Conservation (phyloP, 768 basidiomycete genomes). For the Trametes cubensis region DNA sequence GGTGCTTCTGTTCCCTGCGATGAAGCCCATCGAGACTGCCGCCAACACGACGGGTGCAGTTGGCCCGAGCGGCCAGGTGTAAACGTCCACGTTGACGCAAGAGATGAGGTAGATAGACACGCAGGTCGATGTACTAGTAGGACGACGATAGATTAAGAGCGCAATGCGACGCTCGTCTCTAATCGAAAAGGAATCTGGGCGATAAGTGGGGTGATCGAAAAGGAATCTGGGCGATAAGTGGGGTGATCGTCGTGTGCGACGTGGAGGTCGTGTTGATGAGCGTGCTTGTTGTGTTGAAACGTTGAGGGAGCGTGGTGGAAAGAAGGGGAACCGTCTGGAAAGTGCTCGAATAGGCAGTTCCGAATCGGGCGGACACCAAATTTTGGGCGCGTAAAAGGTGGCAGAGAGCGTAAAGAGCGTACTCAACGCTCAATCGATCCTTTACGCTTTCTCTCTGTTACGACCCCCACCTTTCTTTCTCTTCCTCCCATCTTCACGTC, state of each 20-base stretch:
- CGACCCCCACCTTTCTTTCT: constrained; percentile 17
- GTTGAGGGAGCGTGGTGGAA: constrained; percentile 21
- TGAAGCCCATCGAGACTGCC: constrained; percentile 77
- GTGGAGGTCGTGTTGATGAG: not conserved
- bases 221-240: not conserved
- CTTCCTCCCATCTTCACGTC: constrained; percentile 1
- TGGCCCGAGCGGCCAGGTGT: constrained; percentile 37
- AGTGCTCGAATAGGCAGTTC: constrained; percentile 21
- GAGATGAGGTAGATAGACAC: not conserved
- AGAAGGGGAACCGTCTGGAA: constrained; percentile 21
- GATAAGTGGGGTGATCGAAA: too few relatives aligned
- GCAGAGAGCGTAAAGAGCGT: constrained; percentile 2
- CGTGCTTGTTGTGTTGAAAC: constrained; percentile 1
- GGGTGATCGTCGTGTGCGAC: not conserved
- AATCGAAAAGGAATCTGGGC: constrained; percentile 1
- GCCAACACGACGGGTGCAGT: constrained; percentile 39
- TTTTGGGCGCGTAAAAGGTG: constrained; percentile 37
- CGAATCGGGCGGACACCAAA: constrained; percentile 29
- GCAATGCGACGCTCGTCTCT: not conserved
- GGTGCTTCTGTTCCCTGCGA: constrained; percentile 93
- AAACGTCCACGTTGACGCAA: constrained; percentile 7
- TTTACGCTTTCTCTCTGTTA: constrained; percentile 16
- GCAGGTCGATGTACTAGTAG: constrained; percentile 6
- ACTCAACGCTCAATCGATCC: constrained; percentile 15
- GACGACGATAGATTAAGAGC: not conserved